These are phyloP conservation scores for Skeletonema tropicum DNA, from an alignment of 108 stramenopile species.

Conservation along the genomic window DNA sequence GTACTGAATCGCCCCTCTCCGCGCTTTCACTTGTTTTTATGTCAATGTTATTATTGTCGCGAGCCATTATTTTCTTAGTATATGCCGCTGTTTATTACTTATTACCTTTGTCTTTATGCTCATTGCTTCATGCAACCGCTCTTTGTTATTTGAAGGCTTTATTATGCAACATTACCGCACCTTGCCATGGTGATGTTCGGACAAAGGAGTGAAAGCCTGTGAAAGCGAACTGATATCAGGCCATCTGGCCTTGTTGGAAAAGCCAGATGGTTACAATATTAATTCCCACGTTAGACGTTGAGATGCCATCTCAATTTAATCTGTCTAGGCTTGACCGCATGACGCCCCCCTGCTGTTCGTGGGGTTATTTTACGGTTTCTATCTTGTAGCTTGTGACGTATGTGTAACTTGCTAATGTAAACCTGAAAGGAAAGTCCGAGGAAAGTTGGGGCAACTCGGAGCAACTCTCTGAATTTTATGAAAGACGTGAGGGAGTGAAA, in stretches of 20 bases:
- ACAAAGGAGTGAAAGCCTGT: not conserved
- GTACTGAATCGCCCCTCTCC: not conserved
- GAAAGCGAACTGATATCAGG: slow-evolving; percentile 1
- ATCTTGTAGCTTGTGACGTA: too few relatives aligned
- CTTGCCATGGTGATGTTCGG: not conserved
- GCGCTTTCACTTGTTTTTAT: not conserved
- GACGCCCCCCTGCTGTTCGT: too few relatives aligned
- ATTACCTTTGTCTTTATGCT: not conserved
- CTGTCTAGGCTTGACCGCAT: too few relatives aligned
- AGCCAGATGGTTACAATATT: not conserved
- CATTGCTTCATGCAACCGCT: not conserved
- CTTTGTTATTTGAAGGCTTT: not conserved
- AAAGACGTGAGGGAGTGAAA: too few relatives aligned
- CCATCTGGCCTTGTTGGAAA: not conserved
- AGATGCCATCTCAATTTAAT: not conserved
- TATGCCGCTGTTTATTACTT: not conserved
- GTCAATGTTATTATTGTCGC: slow-evolving; percentile 1
- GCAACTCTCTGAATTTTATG: too few relatives aligned
- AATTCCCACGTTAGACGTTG: not conserved
- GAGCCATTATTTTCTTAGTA: not conserved
- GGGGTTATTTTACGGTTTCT: too few relatives aligned
- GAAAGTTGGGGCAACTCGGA: too few relatives aligned
- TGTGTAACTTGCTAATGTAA: too few relatives aligned
- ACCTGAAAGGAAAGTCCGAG: too few relatives aligned
- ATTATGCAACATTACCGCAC: not conserved